Conservation (phyloP, 2,329 filamentous ascomycete species). For the Drechslera avenae region DNA sequence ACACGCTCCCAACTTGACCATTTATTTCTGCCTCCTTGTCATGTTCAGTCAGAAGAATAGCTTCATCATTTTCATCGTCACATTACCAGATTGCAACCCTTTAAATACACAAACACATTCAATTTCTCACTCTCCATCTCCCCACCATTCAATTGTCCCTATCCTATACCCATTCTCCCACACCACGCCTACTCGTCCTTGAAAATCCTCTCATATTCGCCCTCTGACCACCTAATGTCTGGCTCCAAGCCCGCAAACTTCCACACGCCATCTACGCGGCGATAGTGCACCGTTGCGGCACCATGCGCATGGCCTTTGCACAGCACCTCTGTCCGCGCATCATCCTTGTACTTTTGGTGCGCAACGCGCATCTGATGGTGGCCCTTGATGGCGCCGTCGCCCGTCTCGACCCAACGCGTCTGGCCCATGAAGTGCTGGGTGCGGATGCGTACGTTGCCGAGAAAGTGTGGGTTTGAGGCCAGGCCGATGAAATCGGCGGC, state of each 20-base stretch:
- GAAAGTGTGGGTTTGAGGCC: conserved; percentile 7
- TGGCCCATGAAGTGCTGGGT: conserved; percentile 18
- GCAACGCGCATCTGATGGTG: conserved; percentile 16
- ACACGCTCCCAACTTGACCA: too few species aligned
- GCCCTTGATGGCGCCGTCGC: conserved; percentile 3
- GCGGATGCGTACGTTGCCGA: conserved; percentile 16
- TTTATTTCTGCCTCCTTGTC: too few species aligned
- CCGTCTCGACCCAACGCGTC: conserved; percentile 5
- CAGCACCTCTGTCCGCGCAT: neutral
- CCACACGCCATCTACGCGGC: neutral
- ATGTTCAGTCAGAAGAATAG: too few species aligned
- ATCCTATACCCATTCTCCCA: too few species aligned
- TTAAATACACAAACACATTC: too few species aligned
- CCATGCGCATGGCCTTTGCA: neutral
- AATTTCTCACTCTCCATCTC: too few species aligned
- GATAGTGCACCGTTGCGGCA: neutral
- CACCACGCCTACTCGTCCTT: too few species aligned
- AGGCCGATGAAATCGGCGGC: conserved; percentile 13
- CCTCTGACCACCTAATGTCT: neutral
- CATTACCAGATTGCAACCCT: too few species aligned
- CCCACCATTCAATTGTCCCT: too few species aligned
- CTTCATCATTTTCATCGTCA: too few species aligned
- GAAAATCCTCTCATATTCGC: neutral
- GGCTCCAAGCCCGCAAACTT: conserved; percentile 1
- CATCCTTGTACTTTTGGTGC: neutral